Conservation (phyloP, 106 monocot species). For the Dendrobium huoshanense region DNA sequence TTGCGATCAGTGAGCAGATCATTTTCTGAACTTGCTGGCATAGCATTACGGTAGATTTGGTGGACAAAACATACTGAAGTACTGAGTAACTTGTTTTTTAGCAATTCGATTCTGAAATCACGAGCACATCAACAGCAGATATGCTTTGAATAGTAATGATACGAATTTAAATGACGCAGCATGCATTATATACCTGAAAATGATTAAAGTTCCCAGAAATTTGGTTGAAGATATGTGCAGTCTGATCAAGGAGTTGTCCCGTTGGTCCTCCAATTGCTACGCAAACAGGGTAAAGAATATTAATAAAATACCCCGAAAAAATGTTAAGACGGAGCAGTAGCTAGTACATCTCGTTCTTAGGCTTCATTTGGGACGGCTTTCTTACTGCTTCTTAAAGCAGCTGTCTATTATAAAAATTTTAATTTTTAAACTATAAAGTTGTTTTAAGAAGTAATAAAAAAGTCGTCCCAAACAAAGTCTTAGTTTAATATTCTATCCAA, state of each 20-base stretch:
- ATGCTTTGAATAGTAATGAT: neutral
- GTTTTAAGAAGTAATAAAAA: no score
- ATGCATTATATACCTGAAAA: slow-evolving; percentile 50
- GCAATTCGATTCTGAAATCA: neutral
- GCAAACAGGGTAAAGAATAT: slow-evolving; percentile 9
- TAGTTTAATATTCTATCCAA: neutral
- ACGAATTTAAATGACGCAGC: neutral
- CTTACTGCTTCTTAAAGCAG: no score
- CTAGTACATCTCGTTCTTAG: neutral
- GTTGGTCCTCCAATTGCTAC: slow-evolving; percentile 83
- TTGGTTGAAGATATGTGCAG: slow-evolving; percentile 57
- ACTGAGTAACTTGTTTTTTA: neutral
- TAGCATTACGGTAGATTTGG: neutral
- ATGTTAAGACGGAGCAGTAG: neutral
- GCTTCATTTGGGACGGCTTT: no score
- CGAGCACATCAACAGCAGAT: neutral
- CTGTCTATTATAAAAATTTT: no score
- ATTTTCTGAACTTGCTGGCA: neutral
- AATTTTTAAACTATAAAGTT: no score
- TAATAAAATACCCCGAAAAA: neutral
- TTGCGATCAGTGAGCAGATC: neutral
- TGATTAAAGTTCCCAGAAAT: slow-evolving; percentile 66
- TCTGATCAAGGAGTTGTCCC: slow-evolving; percentile 82
- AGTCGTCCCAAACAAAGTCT: no score
- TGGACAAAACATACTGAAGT: neutral